Evolutionary conservation across 345 rosid genomes (phyloP).

Genomic region (Salix koriyanagi): DNA sequence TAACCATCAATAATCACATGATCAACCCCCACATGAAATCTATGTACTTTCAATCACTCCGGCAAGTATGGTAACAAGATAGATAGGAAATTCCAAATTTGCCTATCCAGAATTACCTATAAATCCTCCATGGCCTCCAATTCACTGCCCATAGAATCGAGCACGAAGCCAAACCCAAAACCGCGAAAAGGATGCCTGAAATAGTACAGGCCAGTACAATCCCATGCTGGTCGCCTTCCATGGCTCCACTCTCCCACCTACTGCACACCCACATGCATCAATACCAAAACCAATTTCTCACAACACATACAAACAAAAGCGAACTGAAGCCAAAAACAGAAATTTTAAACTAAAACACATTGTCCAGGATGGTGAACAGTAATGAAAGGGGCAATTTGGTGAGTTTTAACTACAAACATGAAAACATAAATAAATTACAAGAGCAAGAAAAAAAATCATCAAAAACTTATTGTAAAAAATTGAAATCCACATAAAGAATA

Average conservation of each 20-base stretch:
- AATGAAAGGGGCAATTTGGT: slow-evolving; percentile 12
- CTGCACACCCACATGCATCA: slow-evolving; percentile 28
- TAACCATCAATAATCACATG: neutral
- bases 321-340: slow-evolving; percentile 3
- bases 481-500: slow-evolving; percentile 9
- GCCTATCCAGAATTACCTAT: slow-evolving; percentile 46
- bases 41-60: neutral
- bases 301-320: neutral
- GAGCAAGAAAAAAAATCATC: neutral
- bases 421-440: slow-evolving; percentile 4
- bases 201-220: slow-evolving; percentile 65
- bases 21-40: neutral
- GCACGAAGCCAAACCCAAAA: slow-evolving; percentile 75
- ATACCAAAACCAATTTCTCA: slow-evolving; percentile 10
- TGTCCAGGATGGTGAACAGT: slow-evolving; percentile 5
- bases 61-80: neutral
- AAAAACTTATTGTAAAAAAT: neutral
- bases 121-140: slow-evolving; percentile 99
- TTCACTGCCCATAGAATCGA: slow-evolving; percentile 87
- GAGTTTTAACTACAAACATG: neutral
- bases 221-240: slow-evolving; percentile 74
- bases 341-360: neutral
- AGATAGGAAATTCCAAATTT: neutral
- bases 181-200: slow-evolving; percentile 78
- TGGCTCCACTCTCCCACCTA: slow-evolving; percentile 59